Evolutionary conservation across 2,329 filamentous ascomycete genomes (phyloP), one percentile per base, ranked within the genome.

Genomic region (Curvularia hawaiiensis): DNA sequence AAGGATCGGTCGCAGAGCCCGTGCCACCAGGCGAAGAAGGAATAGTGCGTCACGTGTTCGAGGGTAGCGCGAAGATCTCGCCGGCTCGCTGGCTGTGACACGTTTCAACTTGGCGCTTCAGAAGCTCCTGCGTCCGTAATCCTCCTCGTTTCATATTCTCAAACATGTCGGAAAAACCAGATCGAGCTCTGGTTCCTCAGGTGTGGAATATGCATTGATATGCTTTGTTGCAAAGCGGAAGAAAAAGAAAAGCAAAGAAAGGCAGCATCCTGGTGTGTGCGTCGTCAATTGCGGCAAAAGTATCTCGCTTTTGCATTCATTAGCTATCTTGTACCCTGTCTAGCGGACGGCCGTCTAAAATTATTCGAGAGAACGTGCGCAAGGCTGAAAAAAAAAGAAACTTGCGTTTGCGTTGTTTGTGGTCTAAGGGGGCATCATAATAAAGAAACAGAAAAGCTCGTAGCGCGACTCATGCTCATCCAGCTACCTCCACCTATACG

Each of bases 61-160:
- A 52, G 41, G 41, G 14, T 52, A 30, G 41, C 48, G 45, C 28
- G 28, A 18, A 46, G 47, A 40, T 56, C 31, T 48, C 22, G 54
- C 44, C 54, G 44, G 18, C 47, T 18, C 47, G 22, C 35, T 38
- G 35, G 44, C 44, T 45, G 30, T 49, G 50, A 38, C 45, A 47
- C 30, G 63, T 65, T 63, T 65, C 63, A 65, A 54, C 58, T 61
- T 62, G 52, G 61, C 61, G 57, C 61, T 60, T 60, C 56, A 50
- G 35, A 59, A 58, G 56, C 52, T 52, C 51, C 47, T 54, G 52
- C 59, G 35, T 61, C 59, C 50, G 52, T 39, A 46, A 43, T 45
- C 40, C 39, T 41, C 54, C 53, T 55, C 51, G 55, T 54, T 53
- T 59, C 47, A 43, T 16, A 39, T 56, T 48, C 45, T 63, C 58